A percentile compares a stretch with the other conserved stretches of the same genome.
Evolutionary conservation across 192 early-diverging fungal species (phyloP).

Genomic region (Backusella tarrabulga): DNA sequence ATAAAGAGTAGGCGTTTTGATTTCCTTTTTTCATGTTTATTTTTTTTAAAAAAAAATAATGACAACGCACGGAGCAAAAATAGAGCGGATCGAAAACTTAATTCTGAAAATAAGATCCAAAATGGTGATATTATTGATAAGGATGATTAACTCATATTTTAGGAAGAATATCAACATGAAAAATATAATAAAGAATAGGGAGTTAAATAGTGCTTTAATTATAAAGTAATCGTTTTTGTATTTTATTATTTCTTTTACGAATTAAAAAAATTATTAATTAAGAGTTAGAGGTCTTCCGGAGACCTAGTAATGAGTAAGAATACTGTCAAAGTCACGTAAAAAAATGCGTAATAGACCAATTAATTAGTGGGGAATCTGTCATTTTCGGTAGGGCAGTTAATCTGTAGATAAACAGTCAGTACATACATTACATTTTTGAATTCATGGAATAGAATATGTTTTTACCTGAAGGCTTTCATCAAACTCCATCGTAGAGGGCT

Average conservation of each 20-base stretch:
- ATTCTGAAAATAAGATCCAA: too few relatives aligned
- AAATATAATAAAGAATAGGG: background rate
- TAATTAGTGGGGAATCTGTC: background rate
- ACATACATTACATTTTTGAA: background rate
- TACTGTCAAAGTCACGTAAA: background rate
- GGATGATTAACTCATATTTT: too few relatives aligned
- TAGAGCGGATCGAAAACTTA: too few relatives aligned
- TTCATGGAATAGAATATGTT: background rate
- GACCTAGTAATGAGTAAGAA: background rate
- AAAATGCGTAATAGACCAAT: background rate
- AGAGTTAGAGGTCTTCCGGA: background rate
- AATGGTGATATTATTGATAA: too few relatives aligned
- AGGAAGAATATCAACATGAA: background rate
- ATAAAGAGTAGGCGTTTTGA: too few relatives aligned
- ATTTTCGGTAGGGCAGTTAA: background rate
- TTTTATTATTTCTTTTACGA: background rate
- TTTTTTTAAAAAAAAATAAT: too few relatives aligned
- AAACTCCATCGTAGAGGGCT: background rate
- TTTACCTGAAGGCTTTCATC: slow-evolving; percentile 9
- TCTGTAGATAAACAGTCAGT: background rate
- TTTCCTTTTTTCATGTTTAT: too few relatives aligned
- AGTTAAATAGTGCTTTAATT: background rate
- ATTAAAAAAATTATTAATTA: background rate
- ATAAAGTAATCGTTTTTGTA: background rate
- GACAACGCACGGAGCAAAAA: too few relatives aligned